Base-by-base conservation (phyloP, 2,329 filamentous ascomycete species). In the Biscogniauxia marginata region DNA sequence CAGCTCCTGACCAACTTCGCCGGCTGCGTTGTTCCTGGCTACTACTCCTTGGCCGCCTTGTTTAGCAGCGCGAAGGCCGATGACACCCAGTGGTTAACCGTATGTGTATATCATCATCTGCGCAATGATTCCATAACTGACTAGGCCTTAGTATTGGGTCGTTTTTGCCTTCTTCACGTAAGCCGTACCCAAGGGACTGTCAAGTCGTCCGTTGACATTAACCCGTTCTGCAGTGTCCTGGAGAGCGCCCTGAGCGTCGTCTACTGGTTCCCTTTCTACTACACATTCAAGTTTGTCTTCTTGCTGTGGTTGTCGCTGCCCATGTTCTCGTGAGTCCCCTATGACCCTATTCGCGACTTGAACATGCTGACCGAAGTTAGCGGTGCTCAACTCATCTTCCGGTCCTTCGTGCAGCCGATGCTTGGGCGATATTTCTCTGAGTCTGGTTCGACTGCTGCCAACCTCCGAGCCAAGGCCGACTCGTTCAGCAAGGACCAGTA, bases 181-280 rank as follows among this genome's bases (percentile, higher is more conserved):
- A 74, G 81, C 70, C 47, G 13, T 44, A 54, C 47, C 46, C 19
- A 4, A 22, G 8, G 19, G 30, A 45, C 49, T 46, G 22, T 34
- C 50, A 48, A 45, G 13, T 47, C 44, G 43, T 47, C 50, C 20
- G 30, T 39, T 22, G 34, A 56, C 30, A 48, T 63, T 63, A 54
- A 63, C 43, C 22, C 21, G 34, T 46, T 20, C 54, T 49, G 13
- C 64, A 86, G 82, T 60, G 89, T 95, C 50, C 72, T 91, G 67
- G 91, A 96, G 83, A 92, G 89, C 75, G 83, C 89, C 60, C 78
- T 96, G 70, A 92, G 84, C 77, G 89, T 91, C 62, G 89, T 93
- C 62, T 95, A 95, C 84, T 96, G 90, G 90, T 91, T 96, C 82
- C 89, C 95, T 73, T 99, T 99, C 82, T 99, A 99, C 89, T 99